Evolutionary conservation across 2,329 filamentous ascomycete species (phyloP), one percentile per base, ranked within the genome.

Genomic region (Cercospora nicotianae): DNA sequence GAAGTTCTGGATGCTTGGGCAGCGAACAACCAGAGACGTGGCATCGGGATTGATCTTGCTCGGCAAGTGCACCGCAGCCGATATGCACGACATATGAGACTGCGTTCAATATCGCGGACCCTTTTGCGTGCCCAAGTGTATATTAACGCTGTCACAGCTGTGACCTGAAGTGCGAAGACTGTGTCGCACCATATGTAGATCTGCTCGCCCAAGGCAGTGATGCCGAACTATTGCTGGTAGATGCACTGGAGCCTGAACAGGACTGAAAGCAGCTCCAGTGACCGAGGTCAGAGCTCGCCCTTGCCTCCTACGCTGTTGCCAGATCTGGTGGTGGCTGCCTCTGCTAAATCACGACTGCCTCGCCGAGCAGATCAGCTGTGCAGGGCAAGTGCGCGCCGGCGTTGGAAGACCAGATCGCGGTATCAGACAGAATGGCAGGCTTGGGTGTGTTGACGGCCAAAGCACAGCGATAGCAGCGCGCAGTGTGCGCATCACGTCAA

Each of bases 31-130:
- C n/a, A 60, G 57, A 26, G 51, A 33, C 12, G 39, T 28, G 18
- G 39, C 16, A 63, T 10, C n/a, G 20, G 59, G 59, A 30, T 20
- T n/a, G 26, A 51, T 45, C 26, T 51, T n/a, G 45, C n/a, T 45
- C 36, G 26, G 57, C 30, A 60, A 31, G 30, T 60, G 26, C 33
- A 36, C n/a, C 30, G 42, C 60, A 62, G 60, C 60, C 60, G 26
- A 45, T 26, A 48, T 51, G 60, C 60, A 62, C 60, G 60, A 51
- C 42, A 63, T 51, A 16, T 48, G 42, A 53, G 36, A 33, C 42
- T 33, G 39, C 31, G 26, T 30, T 63, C 23, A 23, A n/a, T 33
- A 20, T 28, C 26, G 30, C 30, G 20, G 60, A 48, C 42, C 23
- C 60, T 62, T 23, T 23, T 3, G 16, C 18, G 6, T 36, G 31